Evolutionary conservation across 495 filamentous ascomycete genomes (phyloP), one percentile per base, ranked within the genome.

Genomic region (Podospora bellae-mahoneyi): DNA sequence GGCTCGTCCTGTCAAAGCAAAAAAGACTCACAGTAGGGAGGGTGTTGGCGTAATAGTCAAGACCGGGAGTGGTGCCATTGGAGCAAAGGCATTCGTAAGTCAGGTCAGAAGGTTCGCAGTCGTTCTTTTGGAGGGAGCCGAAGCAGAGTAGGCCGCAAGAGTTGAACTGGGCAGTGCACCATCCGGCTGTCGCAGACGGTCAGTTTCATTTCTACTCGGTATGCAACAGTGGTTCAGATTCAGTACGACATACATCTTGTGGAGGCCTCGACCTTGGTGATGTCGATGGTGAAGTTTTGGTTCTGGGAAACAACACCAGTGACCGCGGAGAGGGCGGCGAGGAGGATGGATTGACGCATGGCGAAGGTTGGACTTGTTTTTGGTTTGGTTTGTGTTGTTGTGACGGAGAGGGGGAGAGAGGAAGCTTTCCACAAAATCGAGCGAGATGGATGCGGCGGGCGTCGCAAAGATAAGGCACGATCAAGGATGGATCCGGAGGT

Each of bases 161-260:
- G 73, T 78, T 74, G 61, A 69, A 73, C 75, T 80, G 62, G 44
- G 72, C 74, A 20, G 65, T 68, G 72, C 78, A 80, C 78, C 78
- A 80, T 23, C 66, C 44, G 57, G 69, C 77, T 76, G 54, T 5
- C 0, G 28, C 13, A 56, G 53, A 32, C 26, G 61, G 54, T 59
- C 53, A 68, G 59, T 44, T 66, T 19, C 30, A 32, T 32, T 20
- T 13, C 6, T 27, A 23, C 23, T 23, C 23, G 23, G 23, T 23
- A 18, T 28, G 16, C n/a, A 48, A 55, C n/a, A 32, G 54, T 34
- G 23, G n/a, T 65, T 23, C 23, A 23, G 28, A 60, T 2, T 44
- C 58, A n/a, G 55, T 5, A 26, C 68, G 27, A 70, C 72, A 34
- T 73, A 79, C 72, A 48, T 69, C 60, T 75, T 2, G 20, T 65